Evolutionary conservation across 805 yeast genomes (phyloP).

Genomic region (Cyberlindnera maritima): DNA sequence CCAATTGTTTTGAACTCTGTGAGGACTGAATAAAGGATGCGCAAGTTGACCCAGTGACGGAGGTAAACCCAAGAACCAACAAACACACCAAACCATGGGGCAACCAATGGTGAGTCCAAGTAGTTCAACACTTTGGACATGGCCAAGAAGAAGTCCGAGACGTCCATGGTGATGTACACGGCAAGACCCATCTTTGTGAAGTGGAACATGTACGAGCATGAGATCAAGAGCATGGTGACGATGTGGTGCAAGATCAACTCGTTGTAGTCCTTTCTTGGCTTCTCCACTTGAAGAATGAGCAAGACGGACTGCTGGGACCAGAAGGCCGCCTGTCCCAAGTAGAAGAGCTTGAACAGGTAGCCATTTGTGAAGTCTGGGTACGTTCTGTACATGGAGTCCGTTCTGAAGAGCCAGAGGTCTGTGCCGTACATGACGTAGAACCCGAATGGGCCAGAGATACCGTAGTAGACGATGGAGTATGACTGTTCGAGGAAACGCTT

Average conservation of each 20-base stretch:
- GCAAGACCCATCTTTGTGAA: conserved; percentile 95
- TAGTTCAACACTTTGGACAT: conserved; percentile 84
- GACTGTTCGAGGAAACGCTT: conserved; percentile 92
- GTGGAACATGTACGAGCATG: conserved; percentile 87
- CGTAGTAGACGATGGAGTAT: conserved; percentile 79
- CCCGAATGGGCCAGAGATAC: conserved; percentile 81
- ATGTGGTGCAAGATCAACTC: conserved; percentile 93
- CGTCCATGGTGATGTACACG: conserved; percentile 92
- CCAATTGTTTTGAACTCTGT: conserved; percentile 90
- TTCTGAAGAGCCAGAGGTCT: conserved; percentile 89
- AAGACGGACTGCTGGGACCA: conserved; percentile 97
- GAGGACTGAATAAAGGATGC: conserved; percentile 76
- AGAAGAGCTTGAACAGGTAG: conserved; percentile 70
- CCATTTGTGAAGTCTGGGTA: conserved; percentile 84
- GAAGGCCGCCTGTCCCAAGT: conserved; percentile 90
- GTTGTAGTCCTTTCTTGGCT: conserved; percentile 90
- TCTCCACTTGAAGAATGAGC: conserved; percentile 79
- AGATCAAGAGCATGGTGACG: conserved; percentile 83
- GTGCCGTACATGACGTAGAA: conserved; percentile 80
- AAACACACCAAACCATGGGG: conserved; percentile 67
- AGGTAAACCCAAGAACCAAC: conserved; percentile 77
- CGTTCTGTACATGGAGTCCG: conserved; percentile 70
- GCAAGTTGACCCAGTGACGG: conserved; percentile 82
- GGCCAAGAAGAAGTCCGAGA: conserved; percentile 87
- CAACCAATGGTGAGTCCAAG: conserved; percentile 61